Conservation (phyloP, 1,139 yeast species). For the Scheffersomyces titani region DNA sequence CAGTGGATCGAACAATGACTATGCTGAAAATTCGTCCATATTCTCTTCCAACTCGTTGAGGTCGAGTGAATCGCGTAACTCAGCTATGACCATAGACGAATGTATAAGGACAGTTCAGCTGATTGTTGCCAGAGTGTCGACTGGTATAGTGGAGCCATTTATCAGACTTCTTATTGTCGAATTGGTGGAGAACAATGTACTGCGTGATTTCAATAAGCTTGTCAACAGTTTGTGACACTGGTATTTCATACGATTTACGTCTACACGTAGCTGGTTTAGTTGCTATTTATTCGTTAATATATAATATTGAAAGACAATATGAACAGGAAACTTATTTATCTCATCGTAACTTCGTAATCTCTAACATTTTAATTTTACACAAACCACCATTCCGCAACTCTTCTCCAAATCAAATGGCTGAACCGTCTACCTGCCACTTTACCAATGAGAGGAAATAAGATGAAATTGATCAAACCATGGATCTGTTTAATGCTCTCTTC, state of each 20-base stretch:
- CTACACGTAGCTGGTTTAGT: not conserved
- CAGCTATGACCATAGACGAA: slow-evolving; percentile 32
- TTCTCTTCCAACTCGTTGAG: slow-evolving; percentile 30
- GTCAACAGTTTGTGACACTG: slow-evolving; percentile 22
- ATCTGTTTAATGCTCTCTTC: slow-evolving; percentile 72
- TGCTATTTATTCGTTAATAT: not conserved
- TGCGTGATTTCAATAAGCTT: slow-evolving; percentile 32
- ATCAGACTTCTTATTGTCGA: slow-evolving; percentile 29
- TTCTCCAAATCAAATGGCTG: slow-evolving; percentile 34
- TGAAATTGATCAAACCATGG: slow-evolving; percentile 54
- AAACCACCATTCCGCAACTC: slow-evolving; percentile 36
- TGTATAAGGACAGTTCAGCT: slow-evolving; percentile 32
- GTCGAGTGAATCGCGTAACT: slow-evolving; percentile 26
- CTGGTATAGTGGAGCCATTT: slow-evolving; percentile 45
- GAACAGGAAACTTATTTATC: not conserved
- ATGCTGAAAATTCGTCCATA: slow-evolving; percentile 31
- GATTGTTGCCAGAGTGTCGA: slow-evolving; percentile 29
- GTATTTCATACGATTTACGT: slow-evolving; percentile 2
- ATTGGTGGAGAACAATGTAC: slow-evolving; percentile 32
- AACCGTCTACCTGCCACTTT: slow-evolving; percentile 68
- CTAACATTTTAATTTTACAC: slow-evolving; percentile 2
- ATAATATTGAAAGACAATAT: not conserved
- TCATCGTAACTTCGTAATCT: not conserved
- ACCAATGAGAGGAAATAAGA: slow-evolving; percentile 70
- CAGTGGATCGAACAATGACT: not conserved